phyloP scores from a whole-genome alignment of 768 basidiomycete genomes.

The Rubroboletus satanas region DNA sequence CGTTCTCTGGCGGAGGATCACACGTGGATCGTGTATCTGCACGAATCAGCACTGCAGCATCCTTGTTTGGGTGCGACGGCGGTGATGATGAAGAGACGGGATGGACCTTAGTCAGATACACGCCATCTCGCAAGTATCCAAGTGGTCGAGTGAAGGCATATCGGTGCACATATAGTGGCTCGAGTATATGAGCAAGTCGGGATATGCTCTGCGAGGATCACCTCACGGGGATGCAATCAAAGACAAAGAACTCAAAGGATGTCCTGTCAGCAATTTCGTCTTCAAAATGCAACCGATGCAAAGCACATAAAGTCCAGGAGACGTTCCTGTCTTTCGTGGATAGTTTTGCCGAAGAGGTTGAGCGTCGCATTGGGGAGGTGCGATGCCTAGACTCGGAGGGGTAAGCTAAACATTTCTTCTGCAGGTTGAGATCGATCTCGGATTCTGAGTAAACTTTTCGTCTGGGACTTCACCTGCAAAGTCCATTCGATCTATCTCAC shows the following conservation, averaged over 20 bases:
- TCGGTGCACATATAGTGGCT: conserved; percentile 13
- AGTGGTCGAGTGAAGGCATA: neutral
- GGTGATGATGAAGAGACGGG: neutral
- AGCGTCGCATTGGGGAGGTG: conserved; percentile 6
- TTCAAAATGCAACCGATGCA: conserved; percentile 3
- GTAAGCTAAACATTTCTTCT: neutral
- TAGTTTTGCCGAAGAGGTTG: conserved; percentile 5
- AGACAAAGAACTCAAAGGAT: neutral
- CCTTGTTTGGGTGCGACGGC: conserved; percentile 1
- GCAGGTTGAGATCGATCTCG: conserved; percentile 13
- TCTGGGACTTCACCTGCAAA: neutral
- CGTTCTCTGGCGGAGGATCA: conserved; percentile 2
- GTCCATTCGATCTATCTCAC: neutral
- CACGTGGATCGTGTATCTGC: conserved; percentile 1
- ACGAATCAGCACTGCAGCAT: too few relatives aligned
- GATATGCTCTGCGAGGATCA: neutral
- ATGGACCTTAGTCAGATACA: neutral
- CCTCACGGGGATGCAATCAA: conserved; percentile 1
- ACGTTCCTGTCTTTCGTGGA: conserved; percentile 11
- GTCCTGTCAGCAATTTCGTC: neutral
- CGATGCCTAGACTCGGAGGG: neutral
- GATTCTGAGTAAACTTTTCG: neutral
- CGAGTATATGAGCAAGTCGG: conserved; percentile 14
- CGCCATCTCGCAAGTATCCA: conserved; percentile 4
- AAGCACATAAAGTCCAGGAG: neutral